Conservation (phyloP, 1,284 basidiomycete genomes). For the Clitocybe nebularis region DNA sequence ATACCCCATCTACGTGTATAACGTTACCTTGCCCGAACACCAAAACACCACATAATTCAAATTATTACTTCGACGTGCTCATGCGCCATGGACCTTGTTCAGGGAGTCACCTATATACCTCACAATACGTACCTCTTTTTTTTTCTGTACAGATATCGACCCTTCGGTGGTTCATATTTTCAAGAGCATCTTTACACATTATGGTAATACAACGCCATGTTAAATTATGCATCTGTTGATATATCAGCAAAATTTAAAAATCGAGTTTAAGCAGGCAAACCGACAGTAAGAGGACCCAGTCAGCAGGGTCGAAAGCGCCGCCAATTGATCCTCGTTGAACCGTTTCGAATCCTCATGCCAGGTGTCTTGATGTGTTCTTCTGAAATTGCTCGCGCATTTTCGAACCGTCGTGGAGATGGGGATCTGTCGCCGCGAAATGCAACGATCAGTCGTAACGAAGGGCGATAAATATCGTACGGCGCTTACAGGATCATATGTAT, state of each 20-base stretch:
- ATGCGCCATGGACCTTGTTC: conserved; percentile 5
- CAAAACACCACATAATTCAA: conserved; percentile 11
- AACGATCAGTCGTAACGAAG: conserved; percentile 6
- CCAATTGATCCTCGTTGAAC: conserved; percentile 72
- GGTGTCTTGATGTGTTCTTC: conserved; percentile 77
- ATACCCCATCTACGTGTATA: conserved; percentile 42
- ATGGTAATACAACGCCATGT: conserved; percentile 1
- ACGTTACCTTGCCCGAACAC: conserved; percentile 4
- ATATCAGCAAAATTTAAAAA: conserved; percentile 1
- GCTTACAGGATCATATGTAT: conserved; percentile 74
- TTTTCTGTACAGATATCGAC: conserved; percentile 15
- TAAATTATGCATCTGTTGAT: conserved; percentile 9
- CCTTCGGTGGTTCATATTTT: background rate
- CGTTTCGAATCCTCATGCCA: conserved; percentile 80
- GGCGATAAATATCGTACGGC: conserved; percentile 14
- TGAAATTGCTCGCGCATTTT: conserved; percentile 72
- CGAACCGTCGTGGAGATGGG: conserved; percentile 72
- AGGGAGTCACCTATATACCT: conserved; percentile 3
- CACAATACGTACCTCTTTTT: conserved; percentile 10
- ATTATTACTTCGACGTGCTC: background rate
- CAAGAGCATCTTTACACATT: background rate
- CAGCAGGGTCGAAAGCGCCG: conserved; percentile 65
- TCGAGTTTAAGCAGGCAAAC: conserved; percentile 22
- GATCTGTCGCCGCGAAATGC: conserved; percentile 35
- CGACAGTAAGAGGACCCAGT: conserved; percentile 73